Conservation (phyloP, 768 basidiomycete genomes). For the Lentinus tigrinus region DNA sequence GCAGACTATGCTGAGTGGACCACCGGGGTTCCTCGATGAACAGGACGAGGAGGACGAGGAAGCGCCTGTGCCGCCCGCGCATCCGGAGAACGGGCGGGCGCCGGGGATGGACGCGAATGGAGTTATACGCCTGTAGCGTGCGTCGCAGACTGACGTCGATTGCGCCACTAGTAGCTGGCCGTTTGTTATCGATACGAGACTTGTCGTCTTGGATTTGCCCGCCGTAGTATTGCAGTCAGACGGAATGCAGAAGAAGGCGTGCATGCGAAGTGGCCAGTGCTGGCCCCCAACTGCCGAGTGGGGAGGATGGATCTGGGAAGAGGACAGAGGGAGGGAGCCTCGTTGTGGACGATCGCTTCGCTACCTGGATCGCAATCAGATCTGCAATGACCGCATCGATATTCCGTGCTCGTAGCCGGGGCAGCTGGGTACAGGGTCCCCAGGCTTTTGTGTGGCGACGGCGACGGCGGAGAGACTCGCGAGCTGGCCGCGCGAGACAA, state of each 20-base stretch:
- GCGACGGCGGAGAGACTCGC: not conserved
- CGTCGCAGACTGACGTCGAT: not conserved
- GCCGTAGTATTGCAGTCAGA: too few relatives aligned
- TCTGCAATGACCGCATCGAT: conserved; percentile 18
- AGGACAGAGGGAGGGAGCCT: not conserved
- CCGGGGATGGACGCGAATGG: conserved; percentile 24
- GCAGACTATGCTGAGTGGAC: conserved; percentile 26
- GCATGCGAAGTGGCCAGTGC: too few relatives aligned
- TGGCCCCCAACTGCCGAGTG: conserved; percentile 2
- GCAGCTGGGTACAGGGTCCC: conserved; percentile 13
- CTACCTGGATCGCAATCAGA: conserved; percentile 19
- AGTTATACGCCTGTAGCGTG: conserved; percentile 23
- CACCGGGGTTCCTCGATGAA: conserved; percentile 28
- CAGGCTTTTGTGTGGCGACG: not conserved
- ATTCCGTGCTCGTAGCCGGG: not conserved
- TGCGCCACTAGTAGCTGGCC: conserved; percentile 1
- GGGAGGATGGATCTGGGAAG: not conserved
- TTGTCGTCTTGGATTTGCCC: conserved; percentile 1
- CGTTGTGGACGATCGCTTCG: conserved; percentile 12
- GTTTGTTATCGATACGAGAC: not conserved
- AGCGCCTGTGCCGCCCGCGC: not conserved
- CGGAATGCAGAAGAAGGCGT: too few relatives aligned
- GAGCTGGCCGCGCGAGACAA: not conserved
- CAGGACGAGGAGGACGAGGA: conserved; percentile 28
- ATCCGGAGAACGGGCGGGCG: conserved; percentile 1